These are phyloP conservation scores for Mimosa pudica DNA, from an alignment of 306 rosid genomes.

Conservation along the genomic window DNA sequence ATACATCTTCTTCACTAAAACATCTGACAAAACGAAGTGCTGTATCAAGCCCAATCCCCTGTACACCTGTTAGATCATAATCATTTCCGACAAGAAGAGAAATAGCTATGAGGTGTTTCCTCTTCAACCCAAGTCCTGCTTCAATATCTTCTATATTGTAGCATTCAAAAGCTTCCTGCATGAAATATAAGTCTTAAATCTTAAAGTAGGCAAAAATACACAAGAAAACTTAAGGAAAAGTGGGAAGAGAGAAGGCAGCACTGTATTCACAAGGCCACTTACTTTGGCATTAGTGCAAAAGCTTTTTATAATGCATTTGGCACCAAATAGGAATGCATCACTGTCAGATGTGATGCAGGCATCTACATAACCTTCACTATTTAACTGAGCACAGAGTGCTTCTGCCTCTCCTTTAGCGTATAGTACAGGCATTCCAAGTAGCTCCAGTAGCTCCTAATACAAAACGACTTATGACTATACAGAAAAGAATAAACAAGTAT, in stretches of 20 bases:
- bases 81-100: conserved; percentile 93
- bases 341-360: conserved; percentile 91
- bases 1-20: conserved; percentile 72
- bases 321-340: conserved; percentile 92
- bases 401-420: conserved; percentile 96
- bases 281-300: conserved; percentile 68
- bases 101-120: conserved; percentile 83
- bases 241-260: conserved; percentile 10
- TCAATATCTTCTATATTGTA: conserved; percentile 84
- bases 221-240: conserved; percentile 4
- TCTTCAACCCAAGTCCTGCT: conserved; percentile 85
- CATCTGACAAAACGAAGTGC: conserved; percentile 76
- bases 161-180: conserved; percentile 94
- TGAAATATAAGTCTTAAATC: conserved; percentile 38
- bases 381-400: conserved; percentile 85
- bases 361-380: conserved; percentile 75
- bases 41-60: conserved; percentile 78
- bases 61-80: conserved; percentile 76
- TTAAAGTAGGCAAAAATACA: conserved; percentile 26
- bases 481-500: conserved; percentile 29
- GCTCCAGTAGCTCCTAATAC: conserved; percentile 74
- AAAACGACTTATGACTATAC: conserved; percentile 32
- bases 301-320: conserved; percentile 70
- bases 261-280: conserved; percentile 31
- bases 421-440: conserved; percentile 87